A percentile compares a stretch with the other conserved stretches of the same genome.
phyloP scores from a whole-genome alignment of 352 stramenopile genomes.

The Blastocystis sp. region DNA sequence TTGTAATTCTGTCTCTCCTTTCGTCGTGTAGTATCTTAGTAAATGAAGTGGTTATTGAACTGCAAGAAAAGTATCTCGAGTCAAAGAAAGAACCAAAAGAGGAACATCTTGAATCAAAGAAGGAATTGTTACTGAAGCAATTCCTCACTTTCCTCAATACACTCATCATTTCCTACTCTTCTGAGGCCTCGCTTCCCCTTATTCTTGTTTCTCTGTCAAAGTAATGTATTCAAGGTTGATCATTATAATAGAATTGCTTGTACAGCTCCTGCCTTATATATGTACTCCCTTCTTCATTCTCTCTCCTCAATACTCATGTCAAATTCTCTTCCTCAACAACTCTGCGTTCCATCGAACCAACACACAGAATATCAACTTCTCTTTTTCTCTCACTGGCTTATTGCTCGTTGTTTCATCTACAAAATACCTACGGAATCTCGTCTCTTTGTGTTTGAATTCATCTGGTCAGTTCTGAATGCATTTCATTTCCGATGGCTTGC shows the following conservation, averaged over 20 bases:
- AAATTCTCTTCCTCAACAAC: background rate
- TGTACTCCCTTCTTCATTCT: constrained; percentile 1
- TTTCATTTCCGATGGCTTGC: constrained; percentile 4
- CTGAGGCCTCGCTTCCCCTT: background rate
- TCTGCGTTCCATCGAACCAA: background rate
- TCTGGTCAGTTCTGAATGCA: background rate
- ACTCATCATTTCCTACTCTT: background rate
- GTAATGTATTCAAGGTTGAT: background rate
- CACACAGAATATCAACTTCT: background rate
- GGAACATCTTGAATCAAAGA: background rate
- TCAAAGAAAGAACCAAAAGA: background rate
- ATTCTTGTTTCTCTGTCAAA: background rate
- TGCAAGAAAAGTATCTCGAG: background rate
- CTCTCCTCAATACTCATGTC: background rate
- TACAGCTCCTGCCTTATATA: background rate
- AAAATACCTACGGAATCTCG: background rate
- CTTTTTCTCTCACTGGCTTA: constrained; percentile 20
- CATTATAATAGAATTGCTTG: background rate
- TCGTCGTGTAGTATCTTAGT: background rate
- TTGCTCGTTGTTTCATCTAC: constrained; percentile 12
- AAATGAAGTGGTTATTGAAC: background rate
- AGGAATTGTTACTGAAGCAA: background rate
- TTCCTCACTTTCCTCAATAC: background rate
- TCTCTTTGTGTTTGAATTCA: background rate
- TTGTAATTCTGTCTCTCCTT: background rate